A percentile compares a stretch with the other conserved stretches of the same genome.
These are phyloP conservation scores for Tanacetum coccineum DNA, from an alignment of 129 eudicot genomes.

Conservation along the genomic window DNA sequence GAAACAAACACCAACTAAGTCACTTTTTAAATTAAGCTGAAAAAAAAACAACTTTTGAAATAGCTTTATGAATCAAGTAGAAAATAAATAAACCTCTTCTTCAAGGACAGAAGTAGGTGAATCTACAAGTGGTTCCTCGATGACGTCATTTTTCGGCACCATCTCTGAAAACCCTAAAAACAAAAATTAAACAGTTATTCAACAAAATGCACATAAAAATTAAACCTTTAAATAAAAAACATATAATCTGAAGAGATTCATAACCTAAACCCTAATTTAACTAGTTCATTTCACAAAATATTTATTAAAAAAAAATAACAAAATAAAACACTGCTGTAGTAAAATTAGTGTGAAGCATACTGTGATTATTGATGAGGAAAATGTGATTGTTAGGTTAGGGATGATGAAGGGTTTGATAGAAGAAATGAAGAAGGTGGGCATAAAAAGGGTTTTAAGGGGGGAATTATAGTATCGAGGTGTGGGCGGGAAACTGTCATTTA, in stretches of 20 bases:
- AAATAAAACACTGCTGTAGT: background rate
- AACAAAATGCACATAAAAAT: background rate
- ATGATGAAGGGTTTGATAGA: slow-evolving; percentile 7
- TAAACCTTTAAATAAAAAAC: too few species aligned
- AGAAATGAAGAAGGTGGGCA: slow-evolving; percentile 5
- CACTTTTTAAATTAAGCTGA: background rate
- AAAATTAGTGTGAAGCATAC: slow-evolving; percentile 5
- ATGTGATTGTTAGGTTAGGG: background rate
- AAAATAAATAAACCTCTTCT: slow-evolving; percentile 53
- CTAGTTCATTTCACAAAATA: background rate
- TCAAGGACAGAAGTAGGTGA: slow-evolving; percentile 95
- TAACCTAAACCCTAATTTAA: background rate
- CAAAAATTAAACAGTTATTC: too few species aligned
- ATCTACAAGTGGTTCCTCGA: slow-evolving; percentile 52
- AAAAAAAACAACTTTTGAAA: background rate
- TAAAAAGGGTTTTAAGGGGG: slow-evolving; percentile 2
- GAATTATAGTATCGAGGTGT: slow-evolving; percentile 23
- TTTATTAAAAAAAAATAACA: background rate
- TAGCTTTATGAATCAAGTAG: background rate
- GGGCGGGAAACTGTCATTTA: slow-evolving; percentile 32
- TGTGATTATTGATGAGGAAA: background rate
- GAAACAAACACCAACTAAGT: too few species aligned
- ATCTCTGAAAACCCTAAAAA: slow-evolving; percentile 32
- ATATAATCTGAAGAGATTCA: background rate
- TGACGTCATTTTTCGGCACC: slow-evolving; percentile 49